A percentile compares a stretch with the other conserved stretches of the same genome.
Conservation (phyloP, 495 filamentous ascomycete genomes). For the Pyrenula aspistea region DNA sequence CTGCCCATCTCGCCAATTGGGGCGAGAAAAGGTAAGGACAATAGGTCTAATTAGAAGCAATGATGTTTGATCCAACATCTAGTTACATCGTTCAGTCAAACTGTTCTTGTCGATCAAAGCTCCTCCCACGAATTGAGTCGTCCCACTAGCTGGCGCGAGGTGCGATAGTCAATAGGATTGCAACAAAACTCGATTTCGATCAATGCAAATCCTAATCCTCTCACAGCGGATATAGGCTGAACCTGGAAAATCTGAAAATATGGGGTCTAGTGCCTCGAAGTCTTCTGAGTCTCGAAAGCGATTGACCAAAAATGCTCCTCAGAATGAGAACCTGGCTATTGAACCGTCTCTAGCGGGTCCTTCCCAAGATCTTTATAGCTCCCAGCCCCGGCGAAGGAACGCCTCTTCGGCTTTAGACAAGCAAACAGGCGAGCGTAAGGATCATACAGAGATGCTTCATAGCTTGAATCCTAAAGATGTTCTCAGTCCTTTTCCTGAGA, state of each 20-base stretch:
- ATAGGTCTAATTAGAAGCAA: no score
- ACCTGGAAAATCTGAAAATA: background rate
- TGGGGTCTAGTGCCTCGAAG: background rate
- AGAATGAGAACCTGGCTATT: background rate
- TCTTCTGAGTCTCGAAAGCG: background rate
- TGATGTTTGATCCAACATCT: no score
- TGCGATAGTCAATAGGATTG: no score
- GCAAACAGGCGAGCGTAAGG: constrained; percentile 35
- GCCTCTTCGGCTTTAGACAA: constrained; percentile 21
- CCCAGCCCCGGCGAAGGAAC: background rate
- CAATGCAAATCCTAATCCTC: background rate
- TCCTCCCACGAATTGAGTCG: no score
- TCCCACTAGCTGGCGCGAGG: no score
- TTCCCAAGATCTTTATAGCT: background rate
- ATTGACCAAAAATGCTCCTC: background rate
- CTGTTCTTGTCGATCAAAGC: no score
- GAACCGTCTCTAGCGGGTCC: background rate
- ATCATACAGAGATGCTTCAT: constrained; percentile 37
- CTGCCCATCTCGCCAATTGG: no score
- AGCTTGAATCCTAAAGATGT: constrained; percentile 26
- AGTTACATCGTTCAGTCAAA: no score
- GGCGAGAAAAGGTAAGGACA: no score
- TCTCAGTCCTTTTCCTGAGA: constrained; percentile 7
- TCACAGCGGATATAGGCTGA: background rate
- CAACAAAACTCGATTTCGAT: background rate